Conservation (phyloP, 2,329 filamentous ascomycete species). For the Aphanocladium album region DNA sequence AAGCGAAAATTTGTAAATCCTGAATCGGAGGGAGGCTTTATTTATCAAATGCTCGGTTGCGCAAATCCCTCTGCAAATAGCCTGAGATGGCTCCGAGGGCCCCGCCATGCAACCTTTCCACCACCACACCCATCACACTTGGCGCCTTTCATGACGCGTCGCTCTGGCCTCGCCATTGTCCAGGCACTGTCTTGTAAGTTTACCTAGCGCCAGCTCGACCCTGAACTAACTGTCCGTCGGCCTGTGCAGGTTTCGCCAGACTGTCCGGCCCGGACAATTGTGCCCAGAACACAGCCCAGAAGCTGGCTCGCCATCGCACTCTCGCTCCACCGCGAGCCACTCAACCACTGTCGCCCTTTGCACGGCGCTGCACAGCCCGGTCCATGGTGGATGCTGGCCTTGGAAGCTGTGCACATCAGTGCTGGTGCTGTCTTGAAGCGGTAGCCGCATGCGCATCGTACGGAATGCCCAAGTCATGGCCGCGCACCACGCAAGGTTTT, state of each 20-base stretch:
- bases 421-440: neutral
- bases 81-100: neutral
- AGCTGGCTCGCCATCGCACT: neutral
- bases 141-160: conserved; percentile 12
- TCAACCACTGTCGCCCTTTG: neutral
- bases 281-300: conserved; percentile 4
- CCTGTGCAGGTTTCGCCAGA: neutral
- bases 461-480: conserved; percentile 3
- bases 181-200: neutral
- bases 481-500: neutral
- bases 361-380: neutral
- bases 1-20: neutral
- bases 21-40: conserved; percentile 2
- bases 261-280: neutral
- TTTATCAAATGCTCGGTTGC: conserved; percentile 5
- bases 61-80: conserved; percentile 4
- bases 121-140: conserved; percentile 6
- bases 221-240: neutral
- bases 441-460: conserved; percentile 3
- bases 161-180: neutral
- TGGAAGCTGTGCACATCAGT: conserved; percentile 6
- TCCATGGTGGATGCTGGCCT: neutral
- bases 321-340: neutral
- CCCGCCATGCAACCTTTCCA: conserved; percentile 13
- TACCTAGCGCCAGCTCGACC: conserved; percentile 3